Evolutionary conservation across 495 filamentous ascomycete species (phyloP).

Genomic region (Podospora anserina): DNA sequence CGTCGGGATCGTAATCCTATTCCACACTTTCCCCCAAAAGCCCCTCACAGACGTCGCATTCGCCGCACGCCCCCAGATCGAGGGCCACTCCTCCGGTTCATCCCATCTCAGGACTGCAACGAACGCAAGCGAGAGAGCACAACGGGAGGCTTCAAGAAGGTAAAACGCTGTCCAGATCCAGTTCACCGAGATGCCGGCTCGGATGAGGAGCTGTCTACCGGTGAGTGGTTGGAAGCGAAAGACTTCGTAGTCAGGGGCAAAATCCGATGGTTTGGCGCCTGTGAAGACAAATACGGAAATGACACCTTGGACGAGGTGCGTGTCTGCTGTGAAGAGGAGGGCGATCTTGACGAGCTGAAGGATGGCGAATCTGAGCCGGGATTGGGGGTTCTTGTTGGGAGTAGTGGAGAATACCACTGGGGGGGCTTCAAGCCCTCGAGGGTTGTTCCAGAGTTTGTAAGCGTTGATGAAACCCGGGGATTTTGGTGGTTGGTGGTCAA

Average conservation of each 20-base stretch:
- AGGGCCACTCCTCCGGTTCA: not conserved
- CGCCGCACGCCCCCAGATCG: not conserved
- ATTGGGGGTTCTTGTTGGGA: not conserved
- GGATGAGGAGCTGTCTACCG: not conserved
- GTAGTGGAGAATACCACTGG: not conserved
- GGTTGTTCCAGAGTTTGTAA: slow-evolving; percentile 4
- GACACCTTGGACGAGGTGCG: not conserved
- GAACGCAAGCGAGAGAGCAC: not conserved
- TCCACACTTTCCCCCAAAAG: not conserved
- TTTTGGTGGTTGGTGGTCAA: not conserved
- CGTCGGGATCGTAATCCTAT: not conserved
- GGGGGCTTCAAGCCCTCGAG: not conserved
- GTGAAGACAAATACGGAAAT: not conserved
- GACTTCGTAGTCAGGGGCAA: not conserved
- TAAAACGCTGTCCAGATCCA: slow-evolving; percentile 3
- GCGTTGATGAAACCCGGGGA: not conserved
- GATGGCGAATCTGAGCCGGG: not conserved
- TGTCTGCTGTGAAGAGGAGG: not conserved
- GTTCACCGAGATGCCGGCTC: not conserved
- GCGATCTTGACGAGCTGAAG: not conserved
- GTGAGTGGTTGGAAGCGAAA: not conserved
- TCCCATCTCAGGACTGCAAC: not conserved
- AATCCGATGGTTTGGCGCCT: not conserved
- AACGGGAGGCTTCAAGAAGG: not conserved
- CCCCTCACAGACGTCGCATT: not conserved